Base-by-base conservation (phyloP, 2,329 filamentous ascomycete genomes). In the Microdochium bolleyi region DNA sequence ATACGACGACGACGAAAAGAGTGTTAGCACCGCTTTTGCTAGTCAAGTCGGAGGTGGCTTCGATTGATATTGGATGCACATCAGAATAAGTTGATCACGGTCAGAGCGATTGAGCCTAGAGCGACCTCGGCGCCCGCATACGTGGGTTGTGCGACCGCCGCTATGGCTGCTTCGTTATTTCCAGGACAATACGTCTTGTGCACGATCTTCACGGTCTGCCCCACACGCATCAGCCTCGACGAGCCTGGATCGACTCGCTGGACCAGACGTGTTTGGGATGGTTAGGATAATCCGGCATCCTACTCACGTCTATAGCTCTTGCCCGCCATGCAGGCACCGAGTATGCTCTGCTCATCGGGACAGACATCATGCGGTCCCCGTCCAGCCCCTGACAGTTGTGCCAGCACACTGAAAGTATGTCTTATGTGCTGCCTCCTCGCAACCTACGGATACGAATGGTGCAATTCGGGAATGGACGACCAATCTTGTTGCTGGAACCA, bases 11-110 rank as follows among this genome's bases (percentile, higher is more conserved):
- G 94, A 97, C 67, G 90, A 94, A 64, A 90, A 94, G 72, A 97
- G 92, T 70, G 84, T 97, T 63, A 96, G 90, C 65, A 97, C 94
- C 51, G 92, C 92, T 49, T 99, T 97, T 73, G 92, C 92, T 56
- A 96, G 91, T 73, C 94, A 97, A 71, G 84, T 96, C 60, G 91
- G 89, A 57, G 75, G 78, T 61, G 67, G 67, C 55, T 68, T 64
- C 55, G 64, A 65, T 54, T 64, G 63, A 67, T 64, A 10, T 7
- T 21, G 13, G 21, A 46, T 11, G 14, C 9, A 19, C 19, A 24
- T 19, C n/a, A 24, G 21, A 11, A 22, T 7, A 24, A 46, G 3
- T 22, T 19, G 10, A 46, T 22, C 19, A 16, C 9, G 9, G 41
- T 7, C 19, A 19, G 8, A 21, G 41, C 19, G 41, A 46, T 19